Conservation (phyloP, 73 alveolate genomes). For the Tetrahymena elliotti region DNA sequence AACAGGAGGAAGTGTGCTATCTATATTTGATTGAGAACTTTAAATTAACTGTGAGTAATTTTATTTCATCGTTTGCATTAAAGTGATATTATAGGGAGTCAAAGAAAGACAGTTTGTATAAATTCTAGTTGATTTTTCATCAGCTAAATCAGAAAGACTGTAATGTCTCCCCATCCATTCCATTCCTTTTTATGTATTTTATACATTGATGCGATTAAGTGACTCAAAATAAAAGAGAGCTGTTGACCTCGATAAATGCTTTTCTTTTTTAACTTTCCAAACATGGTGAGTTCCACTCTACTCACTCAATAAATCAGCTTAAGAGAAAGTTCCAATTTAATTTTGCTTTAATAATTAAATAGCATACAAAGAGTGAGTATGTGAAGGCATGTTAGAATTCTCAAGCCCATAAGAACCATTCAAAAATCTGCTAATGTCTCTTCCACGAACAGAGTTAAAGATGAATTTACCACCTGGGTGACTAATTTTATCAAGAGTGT, state of each 20-base stretch:
- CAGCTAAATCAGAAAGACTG: neutral
- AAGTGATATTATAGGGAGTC: neutral
- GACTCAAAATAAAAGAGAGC: neutral
- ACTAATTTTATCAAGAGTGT: neutral
- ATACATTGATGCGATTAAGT: neutral
- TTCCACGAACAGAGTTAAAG: conserved; percentile 35
- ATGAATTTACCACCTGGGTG: conserved; percentile 61
- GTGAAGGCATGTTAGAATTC: neutral
- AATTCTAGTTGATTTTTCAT: neutral
- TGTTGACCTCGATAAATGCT: neutral
- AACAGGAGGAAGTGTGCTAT: neutral
- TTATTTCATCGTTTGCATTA: neutral
- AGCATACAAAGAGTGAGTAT: neutral
- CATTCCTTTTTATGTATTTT: neutral
- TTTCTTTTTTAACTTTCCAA: neutral
- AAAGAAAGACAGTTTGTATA: neutral
- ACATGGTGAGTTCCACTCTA: neutral
- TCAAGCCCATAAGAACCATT: conserved; percentile 50
- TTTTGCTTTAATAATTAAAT: neutral
- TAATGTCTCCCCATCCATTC: neutral
- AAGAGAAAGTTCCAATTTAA: neutral
- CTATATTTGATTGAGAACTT: neutral
- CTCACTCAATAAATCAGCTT: neutral
- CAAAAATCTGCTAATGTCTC: conserved; percentile 44
- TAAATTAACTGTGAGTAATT: neutral